Conservation (phyloP, 2,329 filamentous ascomycete species). For the Sporothrix mexicana region DNA sequence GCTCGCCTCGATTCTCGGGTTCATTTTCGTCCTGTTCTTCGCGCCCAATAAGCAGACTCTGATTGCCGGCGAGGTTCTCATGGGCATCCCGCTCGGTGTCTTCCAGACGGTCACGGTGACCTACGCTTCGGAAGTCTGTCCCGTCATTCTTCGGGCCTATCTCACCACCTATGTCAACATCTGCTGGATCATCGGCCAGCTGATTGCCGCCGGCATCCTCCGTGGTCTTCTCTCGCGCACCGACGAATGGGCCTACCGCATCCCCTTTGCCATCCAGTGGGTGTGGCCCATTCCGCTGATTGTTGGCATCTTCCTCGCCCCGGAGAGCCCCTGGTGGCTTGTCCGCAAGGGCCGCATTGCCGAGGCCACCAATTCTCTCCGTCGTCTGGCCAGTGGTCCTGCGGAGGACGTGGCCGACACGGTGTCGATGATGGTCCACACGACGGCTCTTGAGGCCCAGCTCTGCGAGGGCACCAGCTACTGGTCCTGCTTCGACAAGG, state of each 20-base stretch:
- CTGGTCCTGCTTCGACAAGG: slow-evolving; percentile 56
- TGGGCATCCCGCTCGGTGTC: slow-evolving; percentile 25
- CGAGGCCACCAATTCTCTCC: slow-evolving; percentile 50
- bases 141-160: slow-evolving; percentile 32
- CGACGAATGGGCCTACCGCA: slow-evolving; percentile 37
- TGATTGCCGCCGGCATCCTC: slow-evolving; percentile 32
- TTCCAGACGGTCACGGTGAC: slow-evolving; percentile 37
- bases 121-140: slow-evolving; percentile 36
- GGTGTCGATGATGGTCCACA: slow-evolving; percentile 61
- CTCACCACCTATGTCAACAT: slow-evolving; percentile 37
- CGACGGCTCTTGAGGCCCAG: slow-evolving; percentile 61
- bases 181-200: slow-evolving; percentile 38
- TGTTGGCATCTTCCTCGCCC: slow-evolving; percentile 30
- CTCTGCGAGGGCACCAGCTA: slow-evolving; percentile 57
- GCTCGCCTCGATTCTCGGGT: slow-evolving; percentile 44
- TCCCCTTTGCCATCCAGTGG: slow-evolving; percentile 35
- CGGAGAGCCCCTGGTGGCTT: slow-evolving; percentile 36
- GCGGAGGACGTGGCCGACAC: slow-evolving; percentile 41
- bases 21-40: slow-evolving; percentile 35
- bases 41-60: not conserved
- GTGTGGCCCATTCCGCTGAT: slow-evolving; percentile 26
- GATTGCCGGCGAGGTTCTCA: slow-evolving; percentile 6
- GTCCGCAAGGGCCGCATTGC: slow-evolving; percentile 50
- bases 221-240: slow-evolving; percentile 24
- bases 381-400: slow-evolving; percentile 46